Conservation (phyloP, 805 yeast genomes). For the Wickerhamomyces hampshirensis region DNA sequence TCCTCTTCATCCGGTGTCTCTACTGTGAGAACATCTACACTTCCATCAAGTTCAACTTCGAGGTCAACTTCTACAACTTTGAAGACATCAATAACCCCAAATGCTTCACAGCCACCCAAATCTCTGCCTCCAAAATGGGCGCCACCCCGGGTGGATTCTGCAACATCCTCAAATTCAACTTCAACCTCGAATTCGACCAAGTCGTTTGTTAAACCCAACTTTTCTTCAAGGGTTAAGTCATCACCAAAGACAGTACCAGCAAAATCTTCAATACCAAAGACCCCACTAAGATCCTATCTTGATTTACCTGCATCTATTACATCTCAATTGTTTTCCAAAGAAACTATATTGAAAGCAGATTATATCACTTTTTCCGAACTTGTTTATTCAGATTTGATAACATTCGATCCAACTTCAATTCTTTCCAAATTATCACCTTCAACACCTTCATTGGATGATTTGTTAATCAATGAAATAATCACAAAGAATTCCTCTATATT, state of each 20-base stretch:
- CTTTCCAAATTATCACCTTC: constrained; percentile 2
- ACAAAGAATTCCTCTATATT: constrained; percentile 18
- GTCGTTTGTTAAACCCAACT: background rate
- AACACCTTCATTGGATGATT: constrained; percentile 22
- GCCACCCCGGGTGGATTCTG: background rate
- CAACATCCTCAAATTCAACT: constrained; percentile 1
- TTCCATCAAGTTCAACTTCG: background rate
- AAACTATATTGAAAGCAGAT: constrained; percentile 23
- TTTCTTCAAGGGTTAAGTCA: background rate
- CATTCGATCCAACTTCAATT: constrained; percentile 16
- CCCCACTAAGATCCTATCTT: background rate
- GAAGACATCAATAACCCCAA: background rate
- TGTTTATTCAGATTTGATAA: constrained; percentile 7
- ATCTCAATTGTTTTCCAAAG: constrained; percentile 7
- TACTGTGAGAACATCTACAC: background rate
- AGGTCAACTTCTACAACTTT: background rate
- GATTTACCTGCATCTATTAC: constrained; percentile 8
- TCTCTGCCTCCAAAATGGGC: constrained; percentile 6
- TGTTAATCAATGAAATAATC: constrained; percentile 29
- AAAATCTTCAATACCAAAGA: background rate
- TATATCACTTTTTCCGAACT: constrained; percentile 19
- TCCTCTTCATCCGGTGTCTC: background rate
- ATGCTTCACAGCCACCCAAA: constrained; percentile 8
- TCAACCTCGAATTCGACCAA: background rate
- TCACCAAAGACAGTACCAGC: background rate